These are phyloP conservation scores for Lentinula raphanica DNA, from an alignment of 768 basidiomycete genomes.

Conservation along the genomic window DNA sequence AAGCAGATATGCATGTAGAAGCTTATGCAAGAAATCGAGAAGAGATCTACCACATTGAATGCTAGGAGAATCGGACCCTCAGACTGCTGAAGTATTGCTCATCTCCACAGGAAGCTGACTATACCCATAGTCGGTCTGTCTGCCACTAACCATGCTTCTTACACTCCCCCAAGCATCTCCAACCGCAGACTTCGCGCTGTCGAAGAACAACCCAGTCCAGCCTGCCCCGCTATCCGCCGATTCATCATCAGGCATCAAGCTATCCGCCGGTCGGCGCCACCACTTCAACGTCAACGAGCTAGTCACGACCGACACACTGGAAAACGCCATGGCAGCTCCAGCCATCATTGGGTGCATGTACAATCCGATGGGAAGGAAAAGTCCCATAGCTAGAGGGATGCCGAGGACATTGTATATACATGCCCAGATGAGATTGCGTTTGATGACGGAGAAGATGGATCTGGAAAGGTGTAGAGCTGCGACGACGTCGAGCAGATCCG, in stretches of 20 bases:
- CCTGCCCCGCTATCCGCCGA: constrained; percentile 34
- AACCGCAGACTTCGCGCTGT: constrained; percentile 35
- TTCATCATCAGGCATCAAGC: constrained; percentile 61
- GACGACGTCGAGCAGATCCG: constrained; percentile 94
- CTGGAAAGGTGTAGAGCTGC: constrained; percentile 90
- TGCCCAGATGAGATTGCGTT: constrained; percentile 93
- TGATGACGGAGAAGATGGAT: constrained; percentile 85
- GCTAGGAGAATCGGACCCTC: background rate
- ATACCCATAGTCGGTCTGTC: constrained; percentile 48
- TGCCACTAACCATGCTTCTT: constrained; percentile 35
- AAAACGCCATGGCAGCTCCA: constrained; percentile 98
- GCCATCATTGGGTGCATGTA: constrained; percentile 98
- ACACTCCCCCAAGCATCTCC: constrained; percentile 37
- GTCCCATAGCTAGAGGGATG: constrained; percentile 96
- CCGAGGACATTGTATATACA: constrained; percentile 91
- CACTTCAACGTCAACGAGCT: constrained; percentile 82
- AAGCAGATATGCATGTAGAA: background rate
- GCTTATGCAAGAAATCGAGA: background rate
- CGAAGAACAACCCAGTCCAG: constrained; percentile 44
- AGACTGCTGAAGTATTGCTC: constrained; percentile 21
- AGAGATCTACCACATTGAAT: background rate
- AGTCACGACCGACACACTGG: constrained; percentile 90
- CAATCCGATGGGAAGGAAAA: constrained; percentile 86
- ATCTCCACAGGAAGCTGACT: constrained; percentile 70
- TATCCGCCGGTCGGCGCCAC: constrained; percentile 71